These are phyloP conservation scores for Purshia tridentata DNA, from an alignment of 306 rosid genomes.

Conservation along the genomic window DNA sequence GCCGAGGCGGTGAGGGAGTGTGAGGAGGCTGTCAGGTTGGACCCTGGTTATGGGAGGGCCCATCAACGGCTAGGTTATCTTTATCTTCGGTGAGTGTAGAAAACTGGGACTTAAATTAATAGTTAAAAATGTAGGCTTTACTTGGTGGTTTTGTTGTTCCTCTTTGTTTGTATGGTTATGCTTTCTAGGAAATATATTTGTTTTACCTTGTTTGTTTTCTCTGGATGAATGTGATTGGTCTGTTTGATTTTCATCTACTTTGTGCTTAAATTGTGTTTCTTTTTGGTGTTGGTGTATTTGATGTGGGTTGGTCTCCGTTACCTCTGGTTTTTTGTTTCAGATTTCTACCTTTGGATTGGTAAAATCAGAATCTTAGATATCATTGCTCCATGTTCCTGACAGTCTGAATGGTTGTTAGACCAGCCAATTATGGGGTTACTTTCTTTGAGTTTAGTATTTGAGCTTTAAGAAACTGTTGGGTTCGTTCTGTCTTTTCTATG, in stretches of 20 bases:
- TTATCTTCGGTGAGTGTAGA: conserved; percentile 61
- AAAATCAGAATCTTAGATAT: not conserved
- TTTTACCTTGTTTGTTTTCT: not conserved
- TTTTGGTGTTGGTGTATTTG: conserved; percentile 16
- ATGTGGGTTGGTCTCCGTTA: not conserved
- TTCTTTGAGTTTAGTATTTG: not conserved
- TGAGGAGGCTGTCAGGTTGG: conserved; percentile 81
- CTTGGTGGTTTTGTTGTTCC: not conserved
- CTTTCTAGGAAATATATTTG: not conserved
- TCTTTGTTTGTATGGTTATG: conserved; percentile 4
- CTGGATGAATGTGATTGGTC: conserved; percentile 16
- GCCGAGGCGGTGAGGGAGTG: conserved; percentile 78
- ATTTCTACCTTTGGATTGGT: not conserved
- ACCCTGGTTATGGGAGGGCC: conserved; percentile 68
- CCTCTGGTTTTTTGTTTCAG: not conserved
- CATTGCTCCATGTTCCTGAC: not conserved
- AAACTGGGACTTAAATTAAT: not conserved
- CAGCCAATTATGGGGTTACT: too few relatives aligned
- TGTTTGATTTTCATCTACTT: conserved; percentile 13
- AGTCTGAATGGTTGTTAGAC: not conserved
- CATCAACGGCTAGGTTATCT: conserved; percentile 84
- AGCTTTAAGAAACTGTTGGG: not conserved
- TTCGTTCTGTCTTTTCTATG: not conserved
- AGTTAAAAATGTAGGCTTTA: not conserved
- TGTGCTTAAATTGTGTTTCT: not conserved